Percentiles rank a stretch among this genome's conserved stretches.
Evolutionary conservation across 1,139 yeast genomes (phyloP).

Genomic region (Candida mesenterica): DNA sequence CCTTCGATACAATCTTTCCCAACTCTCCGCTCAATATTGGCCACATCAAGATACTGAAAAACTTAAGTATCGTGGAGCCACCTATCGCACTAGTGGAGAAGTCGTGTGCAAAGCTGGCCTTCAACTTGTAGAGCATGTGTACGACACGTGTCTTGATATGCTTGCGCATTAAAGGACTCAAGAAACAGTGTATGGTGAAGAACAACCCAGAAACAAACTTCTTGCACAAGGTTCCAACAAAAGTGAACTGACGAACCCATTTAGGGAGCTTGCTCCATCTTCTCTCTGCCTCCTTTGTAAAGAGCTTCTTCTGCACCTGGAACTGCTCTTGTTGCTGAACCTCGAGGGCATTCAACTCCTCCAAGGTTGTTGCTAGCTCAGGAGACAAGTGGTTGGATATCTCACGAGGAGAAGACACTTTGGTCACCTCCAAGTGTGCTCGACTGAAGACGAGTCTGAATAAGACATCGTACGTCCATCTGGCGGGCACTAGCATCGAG

Average conservation of each 20-base stretch:
- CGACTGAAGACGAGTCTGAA: constrained; percentile 45
- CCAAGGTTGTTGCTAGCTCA: constrained; percentile 26
- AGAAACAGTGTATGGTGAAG: background rate
- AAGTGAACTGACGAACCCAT: constrained; percentile 2
- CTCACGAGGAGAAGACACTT: constrained; percentile 33
- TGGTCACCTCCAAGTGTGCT: constrained; percentile 37
- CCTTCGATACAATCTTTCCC: constrained; percentile 24
- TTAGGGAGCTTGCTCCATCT: constrained; percentile 1
- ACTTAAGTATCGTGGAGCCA: constrained; percentile 27
- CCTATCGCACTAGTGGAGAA: constrained; percentile 28
- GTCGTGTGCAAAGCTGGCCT: constrained; percentile 37
- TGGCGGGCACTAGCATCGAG: constrained; percentile 33
- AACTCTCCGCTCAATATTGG: constrained; percentile 39
- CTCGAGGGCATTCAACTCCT: constrained; percentile 15
- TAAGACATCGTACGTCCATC: constrained; percentile 38
- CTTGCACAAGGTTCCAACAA: constrained; percentile 1
- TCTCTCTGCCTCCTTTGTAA: constrained; percentile 1
- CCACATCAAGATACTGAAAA: constrained; percentile 39
- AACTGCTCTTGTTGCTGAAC: background rate
- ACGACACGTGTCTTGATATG: constrained; percentile 6
- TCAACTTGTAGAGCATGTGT: constrained; percentile 21
- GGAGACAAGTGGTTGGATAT: constrained; percentile 34
- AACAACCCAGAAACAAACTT: background rate
- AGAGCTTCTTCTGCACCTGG: background rate
- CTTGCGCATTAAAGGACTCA: background rate